Percentiles rank a stretch among this genome's conserved stretches.
These are phyloP conservation scores for Hypoxylon sp. DNA, from an alignment of 2,329 filamentous ascomycete genomes.

Conservation along the genomic window DNA sequence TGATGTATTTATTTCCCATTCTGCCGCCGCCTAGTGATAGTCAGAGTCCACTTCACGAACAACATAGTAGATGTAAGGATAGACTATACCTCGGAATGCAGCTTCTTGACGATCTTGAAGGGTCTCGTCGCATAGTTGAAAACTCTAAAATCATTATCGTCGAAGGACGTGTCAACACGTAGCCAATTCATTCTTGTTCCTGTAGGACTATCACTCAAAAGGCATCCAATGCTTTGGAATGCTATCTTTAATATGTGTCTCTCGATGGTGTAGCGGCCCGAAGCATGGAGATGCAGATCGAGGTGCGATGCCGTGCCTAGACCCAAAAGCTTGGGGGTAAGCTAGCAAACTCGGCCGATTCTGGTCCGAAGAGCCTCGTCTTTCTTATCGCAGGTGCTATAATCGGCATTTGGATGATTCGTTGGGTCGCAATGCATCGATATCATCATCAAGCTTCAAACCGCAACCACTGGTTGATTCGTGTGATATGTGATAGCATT, in stretches of 20 bases:
- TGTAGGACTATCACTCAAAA: neutral
- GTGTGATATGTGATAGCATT: neutral
- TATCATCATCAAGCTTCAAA: conserved; percentile 14
- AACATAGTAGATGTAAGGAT: neutral
- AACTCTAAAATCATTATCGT: conserved; percentile 12
- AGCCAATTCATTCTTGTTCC: conserved; percentile 22
- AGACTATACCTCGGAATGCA: conserved; percentile 7
- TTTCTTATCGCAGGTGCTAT: neutral
- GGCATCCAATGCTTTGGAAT: neutral
- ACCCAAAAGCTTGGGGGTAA: neutral
- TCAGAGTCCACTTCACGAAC: neutral
- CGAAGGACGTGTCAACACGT: conserved; percentile 7
- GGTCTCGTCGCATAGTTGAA: conserved; percentile 11
- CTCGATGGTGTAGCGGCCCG: neutral
- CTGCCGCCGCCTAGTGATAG: conserved; percentile 5
- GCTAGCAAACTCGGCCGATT: neutral
- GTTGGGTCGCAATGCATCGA: conserved; percentile 7
- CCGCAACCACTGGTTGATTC: conserved; percentile 18
- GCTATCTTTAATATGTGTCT: neutral
- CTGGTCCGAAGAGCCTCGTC: conserved; percentile 24
- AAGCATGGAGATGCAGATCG: conserved; percentile 4
- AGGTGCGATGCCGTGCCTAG: neutral
- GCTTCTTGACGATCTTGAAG: conserved; percentile 28
- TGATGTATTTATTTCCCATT: conserved; percentile 10
- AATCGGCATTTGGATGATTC: conserved; percentile 23